These are phyloP conservation scores for Filosporella fistucella DNA, from an alignment of 495 filamentous ascomycete genomes.

Conservation along the genomic window DNA sequence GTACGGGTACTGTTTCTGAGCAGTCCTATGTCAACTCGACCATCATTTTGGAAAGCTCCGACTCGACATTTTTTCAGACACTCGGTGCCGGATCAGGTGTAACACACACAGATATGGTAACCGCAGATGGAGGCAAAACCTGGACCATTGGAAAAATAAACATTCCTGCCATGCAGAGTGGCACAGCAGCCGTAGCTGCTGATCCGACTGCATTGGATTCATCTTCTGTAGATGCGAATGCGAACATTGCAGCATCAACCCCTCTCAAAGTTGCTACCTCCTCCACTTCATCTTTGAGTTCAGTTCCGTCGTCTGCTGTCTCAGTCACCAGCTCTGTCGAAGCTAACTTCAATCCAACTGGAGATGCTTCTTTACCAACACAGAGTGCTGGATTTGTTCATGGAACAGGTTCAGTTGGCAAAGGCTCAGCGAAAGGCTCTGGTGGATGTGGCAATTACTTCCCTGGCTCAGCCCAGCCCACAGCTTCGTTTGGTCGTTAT, in stretches of 20 bases:
- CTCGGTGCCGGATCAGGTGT: constrained; percentile 27
- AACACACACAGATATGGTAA: constrained; percentile 27
- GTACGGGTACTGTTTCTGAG: constrained; percentile 30
- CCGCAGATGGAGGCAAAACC: constrained; percentile 30
- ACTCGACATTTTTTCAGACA: constrained; percentile 31
- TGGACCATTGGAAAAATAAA: constrained; percentile 32
- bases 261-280: not conserved
- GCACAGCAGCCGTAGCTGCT: not conserved
- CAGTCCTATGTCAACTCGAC: constrained; percentile 33
- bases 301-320: no score
- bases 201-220: not conserved
- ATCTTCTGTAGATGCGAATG: no score
- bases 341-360: no score
- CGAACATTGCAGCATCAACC: not conserved
- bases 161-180: constrained; percentile 29
- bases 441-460: no score
- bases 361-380: no score
- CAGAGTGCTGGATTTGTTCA: no score
- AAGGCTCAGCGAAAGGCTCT: no score
- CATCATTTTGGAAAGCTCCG: constrained; percentile 31
- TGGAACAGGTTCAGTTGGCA: no score
- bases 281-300: no score
- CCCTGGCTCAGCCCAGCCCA: no score
- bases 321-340: no score
- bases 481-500: no score